Evolutionary conservation across 208 protist species (phyloP).

Genomic region (Crithidia expoeki): DNA sequence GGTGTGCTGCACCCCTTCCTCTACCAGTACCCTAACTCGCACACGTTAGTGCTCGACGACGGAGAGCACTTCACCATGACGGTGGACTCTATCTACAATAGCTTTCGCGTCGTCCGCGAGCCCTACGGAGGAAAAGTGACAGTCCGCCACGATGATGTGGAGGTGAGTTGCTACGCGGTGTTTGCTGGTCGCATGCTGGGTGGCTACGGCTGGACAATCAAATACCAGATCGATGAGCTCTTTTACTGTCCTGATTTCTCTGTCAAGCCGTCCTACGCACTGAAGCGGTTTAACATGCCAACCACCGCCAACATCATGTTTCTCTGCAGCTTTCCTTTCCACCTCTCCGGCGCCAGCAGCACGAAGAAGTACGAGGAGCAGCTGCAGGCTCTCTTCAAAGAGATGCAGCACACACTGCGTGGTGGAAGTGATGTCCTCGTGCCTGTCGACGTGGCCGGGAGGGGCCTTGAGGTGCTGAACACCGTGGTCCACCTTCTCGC

Average conservation of each 20-base stretch:
- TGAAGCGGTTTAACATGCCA: slow-evolving; percentile 74
- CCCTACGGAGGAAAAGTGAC: slow-evolving; percentile 81
- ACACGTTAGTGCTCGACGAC: slow-evolving; percentile 39
- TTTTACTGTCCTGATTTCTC: slow-evolving; percentile 91
- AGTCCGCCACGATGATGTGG: slow-evolving; percentile 53
- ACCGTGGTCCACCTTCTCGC: slow-evolving; percentile 68
- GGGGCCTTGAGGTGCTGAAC: slow-evolving; percentile 82
- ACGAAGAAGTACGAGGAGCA: slow-evolving; percentile 67
- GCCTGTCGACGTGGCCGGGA: slow-evolving; percentile 71
- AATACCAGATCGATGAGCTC: slow-evolving; percentile 89
- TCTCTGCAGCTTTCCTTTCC: slow-evolving; percentile 59
- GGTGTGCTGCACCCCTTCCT: slow-evolving; percentile 77
- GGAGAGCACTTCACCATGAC: slow-evolving; percentile 60
- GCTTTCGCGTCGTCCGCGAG: slow-evolving; percentile 78
- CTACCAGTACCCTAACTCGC: slow-evolving; percentile 76
- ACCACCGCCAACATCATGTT: slow-evolving; percentile 77
- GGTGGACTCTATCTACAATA: slow-evolving; percentile 85
- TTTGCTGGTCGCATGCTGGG: slow-evolving; percentile 83
- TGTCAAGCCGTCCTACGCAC: slow-evolving; percentile 70
- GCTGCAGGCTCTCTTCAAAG: slow-evolving; percentile 71
- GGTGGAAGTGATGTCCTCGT: slow-evolving; percentile 86
- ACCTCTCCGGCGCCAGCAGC: slow-evolving; percentile 15
- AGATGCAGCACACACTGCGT: slow-evolving; percentile 82
- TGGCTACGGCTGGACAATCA: slow-evolving; percentile 78
- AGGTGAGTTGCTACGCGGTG: slow-evolving; percentile 68